Percentiles rank a stretch among this genome's conserved stretches.
phyloP scores from a whole-genome alignment of 495 filamentous ascomycete genomes.

The Coniosporium apollinis region DNA sequence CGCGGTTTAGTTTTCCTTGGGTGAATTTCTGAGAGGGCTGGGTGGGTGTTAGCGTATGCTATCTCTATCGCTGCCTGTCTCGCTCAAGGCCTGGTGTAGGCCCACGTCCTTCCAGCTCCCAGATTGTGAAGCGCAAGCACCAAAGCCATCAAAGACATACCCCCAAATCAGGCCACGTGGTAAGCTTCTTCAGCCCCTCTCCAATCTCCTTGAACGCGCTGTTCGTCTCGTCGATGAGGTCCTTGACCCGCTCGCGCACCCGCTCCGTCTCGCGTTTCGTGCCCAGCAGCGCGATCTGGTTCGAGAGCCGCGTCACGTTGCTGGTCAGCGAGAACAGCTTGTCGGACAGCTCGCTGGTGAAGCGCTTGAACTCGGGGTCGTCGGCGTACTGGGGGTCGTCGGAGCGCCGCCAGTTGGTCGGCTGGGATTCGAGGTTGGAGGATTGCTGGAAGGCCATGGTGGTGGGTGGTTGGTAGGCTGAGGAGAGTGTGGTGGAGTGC shows the following conservation, averaged over 20 bases:
- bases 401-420: conserved; percentile 43
- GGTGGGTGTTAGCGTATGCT: conserved; percentile 6
- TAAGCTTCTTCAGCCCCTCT: conserved; percentile 81
- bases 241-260: conserved; percentile 77
- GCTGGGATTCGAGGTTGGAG: conserved; percentile 67
- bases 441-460: conserved; percentile 86
- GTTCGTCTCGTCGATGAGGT: conserved; percentile 68
- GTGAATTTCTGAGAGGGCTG: conserved; percentile 87
- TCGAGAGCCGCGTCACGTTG: conserved; percentile 64
- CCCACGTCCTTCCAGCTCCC: no score
- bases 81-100: not conserved
- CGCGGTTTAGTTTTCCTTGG: conserved; percentile 81
- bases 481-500: no score
- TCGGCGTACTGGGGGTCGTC: conserved; percentile 65
- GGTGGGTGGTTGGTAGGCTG: not conserved
- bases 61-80: not conserved
- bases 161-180: conserved; percentile 81
- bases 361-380: conserved; percentile 77
- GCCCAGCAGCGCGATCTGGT: conserved; percentile 69
- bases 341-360: conserved; percentile 66
- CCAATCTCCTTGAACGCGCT: conserved; percentile 81
- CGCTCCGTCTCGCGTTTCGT: conserved; percentile 82
- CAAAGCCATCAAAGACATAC: no score
- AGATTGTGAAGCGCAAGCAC: no score
- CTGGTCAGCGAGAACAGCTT: conserved; percentile 75